Percentiles rank a stretch among this genome's conserved stretches.
Conservation (phyloP, 257 asterid species). For the Salvia hispanica region DNA sequence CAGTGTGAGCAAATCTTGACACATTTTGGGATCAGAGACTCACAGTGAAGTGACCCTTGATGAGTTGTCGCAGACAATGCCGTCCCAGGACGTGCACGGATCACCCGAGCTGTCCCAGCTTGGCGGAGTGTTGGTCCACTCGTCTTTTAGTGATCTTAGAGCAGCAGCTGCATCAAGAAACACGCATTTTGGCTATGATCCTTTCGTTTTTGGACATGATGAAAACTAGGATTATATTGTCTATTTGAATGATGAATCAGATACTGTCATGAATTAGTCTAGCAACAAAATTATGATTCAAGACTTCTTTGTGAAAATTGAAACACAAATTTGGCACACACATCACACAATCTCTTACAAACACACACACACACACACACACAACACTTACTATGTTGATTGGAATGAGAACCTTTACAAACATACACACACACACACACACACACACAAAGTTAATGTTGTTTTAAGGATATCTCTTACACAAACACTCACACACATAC, state of each 20-base stretch:
- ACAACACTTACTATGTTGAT: too few species aligned
- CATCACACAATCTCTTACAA: too few species aligned
- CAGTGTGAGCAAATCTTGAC: not conserved
- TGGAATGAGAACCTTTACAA: not conserved
- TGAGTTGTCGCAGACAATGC: constrained; percentile 68
- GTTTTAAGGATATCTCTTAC: too few species aligned
- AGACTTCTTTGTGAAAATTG: not conserved
- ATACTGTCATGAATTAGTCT: constrained; percentile 4
- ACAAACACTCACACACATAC: too few species aligned
- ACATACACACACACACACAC: not conserved
- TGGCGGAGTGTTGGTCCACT: constrained; percentile 77
- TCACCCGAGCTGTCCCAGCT: constrained; percentile 74
- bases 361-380: too few species aligned
- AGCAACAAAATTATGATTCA: not conserved
- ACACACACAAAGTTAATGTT: not conserved
- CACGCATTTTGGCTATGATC: not conserved
- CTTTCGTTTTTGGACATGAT: constrained; percentile 19
- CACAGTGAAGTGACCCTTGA: constrained; percentile 76
- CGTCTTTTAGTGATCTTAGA: constrained; percentile 72
- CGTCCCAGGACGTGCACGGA: constrained; percentile 86
- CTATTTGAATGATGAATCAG: not conserved
- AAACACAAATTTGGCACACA: not conserved
- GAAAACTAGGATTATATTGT: not conserved
- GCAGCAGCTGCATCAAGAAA: constrained; percentile 57
- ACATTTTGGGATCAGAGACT: constrained; percentile 16